phyloP scores from a whole-genome alignment of 257 asterid species.

The Mitragyna speciosa region DNA sequence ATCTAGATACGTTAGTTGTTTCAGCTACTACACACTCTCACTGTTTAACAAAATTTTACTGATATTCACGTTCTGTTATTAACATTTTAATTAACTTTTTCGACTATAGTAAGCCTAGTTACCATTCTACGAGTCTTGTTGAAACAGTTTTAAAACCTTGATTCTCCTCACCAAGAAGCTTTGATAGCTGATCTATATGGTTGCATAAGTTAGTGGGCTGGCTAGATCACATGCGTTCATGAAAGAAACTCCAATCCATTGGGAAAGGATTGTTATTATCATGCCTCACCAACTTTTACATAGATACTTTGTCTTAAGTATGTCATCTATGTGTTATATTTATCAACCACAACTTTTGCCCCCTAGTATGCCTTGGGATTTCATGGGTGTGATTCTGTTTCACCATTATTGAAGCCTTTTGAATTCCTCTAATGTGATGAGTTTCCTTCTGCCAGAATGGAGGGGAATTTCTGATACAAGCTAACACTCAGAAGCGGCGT shows the following conservation, averaged over 20 bases:
- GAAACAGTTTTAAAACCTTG: neutral
- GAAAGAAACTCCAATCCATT: neutral
- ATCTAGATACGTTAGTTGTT: neutral
- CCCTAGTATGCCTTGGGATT: neutral
- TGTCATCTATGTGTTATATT: neutral
- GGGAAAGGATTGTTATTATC: neutral
- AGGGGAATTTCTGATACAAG: conserved; percentile 75
- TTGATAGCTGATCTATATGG: neutral
- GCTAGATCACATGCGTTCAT: neutral
- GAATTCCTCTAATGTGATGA: neutral
- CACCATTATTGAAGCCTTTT: neutral
- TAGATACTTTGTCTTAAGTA: neutral
- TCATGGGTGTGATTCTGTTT: neutral
- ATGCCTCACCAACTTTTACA: neutral
- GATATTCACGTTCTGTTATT: neutral
- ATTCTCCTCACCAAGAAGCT: neutral
- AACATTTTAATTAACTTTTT: neutral
- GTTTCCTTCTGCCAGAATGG: conserved; percentile 54
- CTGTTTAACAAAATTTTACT: neutral
- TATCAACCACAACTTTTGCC: neutral
- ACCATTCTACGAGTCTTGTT: neutral
- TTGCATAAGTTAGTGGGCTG: neutral
- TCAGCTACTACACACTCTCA: neutral
- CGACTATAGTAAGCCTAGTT: neutral
- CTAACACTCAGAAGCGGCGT: conserved; percentile 85